Conservation (phyloP, 2,329 filamentous ascomycete species). For the Sarocladiaceae sp. region DNA sequence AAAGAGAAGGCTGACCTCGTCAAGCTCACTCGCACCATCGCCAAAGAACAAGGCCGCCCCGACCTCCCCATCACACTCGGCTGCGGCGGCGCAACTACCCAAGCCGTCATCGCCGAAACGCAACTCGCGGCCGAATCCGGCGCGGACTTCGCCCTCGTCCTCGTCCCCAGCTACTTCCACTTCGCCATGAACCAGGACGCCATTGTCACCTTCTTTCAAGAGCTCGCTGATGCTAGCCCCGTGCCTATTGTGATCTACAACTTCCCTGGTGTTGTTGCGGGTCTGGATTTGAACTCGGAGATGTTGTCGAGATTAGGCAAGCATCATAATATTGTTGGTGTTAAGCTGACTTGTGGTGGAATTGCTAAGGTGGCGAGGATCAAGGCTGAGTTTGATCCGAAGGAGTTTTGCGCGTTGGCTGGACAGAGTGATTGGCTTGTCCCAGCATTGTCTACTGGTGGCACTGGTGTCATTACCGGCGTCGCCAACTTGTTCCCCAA, state of each 20-base stretch:
- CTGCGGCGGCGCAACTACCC: slow-evolving; percentile 61
- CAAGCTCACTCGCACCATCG: slow-evolving; percentile 54
- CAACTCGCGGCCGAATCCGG: slow-evolving; percentile 57
- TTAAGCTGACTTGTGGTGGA: slow-evolving; percentile 70
- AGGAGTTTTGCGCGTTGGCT: slow-evolving; percentile 60
- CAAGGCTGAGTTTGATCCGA: slow-evolving; percentile 40
- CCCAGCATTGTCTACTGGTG: slow-evolving; percentile 54
- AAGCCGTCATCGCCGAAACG: slow-evolving; percentile 62
- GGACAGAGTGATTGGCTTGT: slow-evolving; percentile 72
- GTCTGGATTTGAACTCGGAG: slow-evolving; percentile 65
- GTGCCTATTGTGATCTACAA: slow-evolving; percentile 70
- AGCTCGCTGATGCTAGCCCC: slow-evolving; percentile 50
- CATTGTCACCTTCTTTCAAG: slow-evolving; percentile 59
- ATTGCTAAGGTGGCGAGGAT: slow-evolving; percentile 69
- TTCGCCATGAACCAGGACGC: slow-evolving; percentile 56
- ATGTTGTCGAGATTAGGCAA: slow-evolving; percentile 53
- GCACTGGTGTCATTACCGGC: slow-evolving; percentile 57
- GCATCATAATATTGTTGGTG: slow-evolving; percentile 63
- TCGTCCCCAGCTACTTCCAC: slow-evolving; percentile 70
- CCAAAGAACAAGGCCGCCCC: slow-evolving; percentile 50
- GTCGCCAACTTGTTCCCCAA: slow-evolving; percentile 60
- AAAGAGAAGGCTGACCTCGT: slow-evolving; percentile 62
- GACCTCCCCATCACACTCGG: slow-evolving; percentile 63
- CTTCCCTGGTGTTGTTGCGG: slow-evolving; percentile 63
- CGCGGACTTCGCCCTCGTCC: slow-evolving; percentile 63